Conservation (phyloP, 257 asterid genomes). For the Paraleonurus japonicus region DNA sequence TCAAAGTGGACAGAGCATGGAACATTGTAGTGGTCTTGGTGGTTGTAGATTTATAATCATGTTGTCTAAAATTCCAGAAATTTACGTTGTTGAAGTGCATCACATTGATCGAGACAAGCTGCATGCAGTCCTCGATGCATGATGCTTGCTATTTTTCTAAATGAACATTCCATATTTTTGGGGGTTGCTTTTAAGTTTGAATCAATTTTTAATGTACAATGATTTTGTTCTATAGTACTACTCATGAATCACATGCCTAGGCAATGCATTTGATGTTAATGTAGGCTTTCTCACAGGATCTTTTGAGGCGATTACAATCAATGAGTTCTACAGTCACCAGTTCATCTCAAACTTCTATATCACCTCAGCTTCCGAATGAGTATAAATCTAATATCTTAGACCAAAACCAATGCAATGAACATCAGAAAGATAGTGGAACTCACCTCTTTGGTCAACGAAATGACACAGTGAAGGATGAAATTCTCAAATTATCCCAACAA, state of each 20-base stretch:
- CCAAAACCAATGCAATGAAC: conserved; percentile 31
- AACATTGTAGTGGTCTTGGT: not conserved
- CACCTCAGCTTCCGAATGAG: conserved; percentile 41
- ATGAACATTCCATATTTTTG: not conserved
- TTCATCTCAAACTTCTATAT: conserved; percentile 43
- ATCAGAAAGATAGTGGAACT: conserved; percentile 37
- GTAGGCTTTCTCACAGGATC: conserved; percentile 47
- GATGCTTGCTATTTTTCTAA: conserved; percentile 2
- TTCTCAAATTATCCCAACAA: conserved; percentile 50
- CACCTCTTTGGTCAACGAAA: conserved; percentile 30
- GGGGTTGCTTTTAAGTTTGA: not conserved
- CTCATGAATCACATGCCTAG: not conserved
- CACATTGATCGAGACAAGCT: conserved; percentile 1
- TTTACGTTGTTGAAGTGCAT: conserved; percentile 21
- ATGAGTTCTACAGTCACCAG: conserved; percentile 44
- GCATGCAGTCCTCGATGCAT: no score
- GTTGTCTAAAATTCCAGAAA: conserved; percentile 5
- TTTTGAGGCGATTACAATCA: conserved; percentile 69
- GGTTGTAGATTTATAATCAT: not conserved
- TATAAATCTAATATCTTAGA: conserved; percentile 31
- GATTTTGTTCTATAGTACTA: not conserved
- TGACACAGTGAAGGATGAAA: conserved; percentile 47
- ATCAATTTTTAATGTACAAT: not conserved
- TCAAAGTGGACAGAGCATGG: not conserved
- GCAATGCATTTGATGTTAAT: conserved; percentile 13